These are phyloP conservation scores for Parastagonospora avenae DNA, from an alignment of 2,329 filamentous ascomycete genomes.

Conservation along the genomic window DNA sequence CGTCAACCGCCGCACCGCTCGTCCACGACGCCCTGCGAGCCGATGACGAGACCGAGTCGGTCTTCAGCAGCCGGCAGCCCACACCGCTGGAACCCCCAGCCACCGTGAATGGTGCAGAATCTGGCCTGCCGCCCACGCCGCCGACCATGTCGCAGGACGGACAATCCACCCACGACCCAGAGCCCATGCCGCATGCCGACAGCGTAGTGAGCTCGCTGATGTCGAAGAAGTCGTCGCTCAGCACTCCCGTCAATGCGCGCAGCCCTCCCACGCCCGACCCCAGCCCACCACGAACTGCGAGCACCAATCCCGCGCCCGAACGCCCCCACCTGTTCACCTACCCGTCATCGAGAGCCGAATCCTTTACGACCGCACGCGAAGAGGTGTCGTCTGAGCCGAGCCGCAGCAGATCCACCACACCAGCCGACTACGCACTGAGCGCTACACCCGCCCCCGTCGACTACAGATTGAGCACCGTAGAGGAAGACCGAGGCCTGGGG, in stretches of 20 bases:
- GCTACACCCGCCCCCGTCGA: conserved; percentile 22
- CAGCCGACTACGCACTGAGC: conserved; percentile 26
- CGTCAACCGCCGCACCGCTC: conserved; percentile 29
- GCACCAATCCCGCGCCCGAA: conserved; percentile 22
- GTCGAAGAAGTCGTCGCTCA: conserved; percentile 46
- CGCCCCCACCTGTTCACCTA: conserved; percentile 39
- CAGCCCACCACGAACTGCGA: conserved; percentile 40
- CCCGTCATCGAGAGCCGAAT: conserved; percentile 53
- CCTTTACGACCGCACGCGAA: conserved; percentile 54
- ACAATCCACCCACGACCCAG: conserved; percentile 23
- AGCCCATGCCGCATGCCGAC: conserved; percentile 46
- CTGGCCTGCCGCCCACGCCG: conserved; percentile 53
- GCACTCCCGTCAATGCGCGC: conserved; percentile 50
- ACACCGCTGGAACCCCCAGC: conserved; percentile 37
- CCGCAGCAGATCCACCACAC: conserved; percentile 36
- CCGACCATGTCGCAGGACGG: conserved; percentile 48
- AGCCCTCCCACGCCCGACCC: conserved; percentile 48
- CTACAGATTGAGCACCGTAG: conserved; percentile 34
- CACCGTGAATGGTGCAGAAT: conserved; percentile 33
- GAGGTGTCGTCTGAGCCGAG: conserved; percentile 44
- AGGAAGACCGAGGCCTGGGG: conserved; percentile 41
- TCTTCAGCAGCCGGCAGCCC: conserved; percentile 27
- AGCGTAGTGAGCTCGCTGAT: conserved; percentile 48
- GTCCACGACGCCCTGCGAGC: conserved; percentile 6
- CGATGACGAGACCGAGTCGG: conserved; percentile 36